Conservation (phyloP, 2,329 filamentous ascomycete species). For the Penicillium sp. region DNA sequence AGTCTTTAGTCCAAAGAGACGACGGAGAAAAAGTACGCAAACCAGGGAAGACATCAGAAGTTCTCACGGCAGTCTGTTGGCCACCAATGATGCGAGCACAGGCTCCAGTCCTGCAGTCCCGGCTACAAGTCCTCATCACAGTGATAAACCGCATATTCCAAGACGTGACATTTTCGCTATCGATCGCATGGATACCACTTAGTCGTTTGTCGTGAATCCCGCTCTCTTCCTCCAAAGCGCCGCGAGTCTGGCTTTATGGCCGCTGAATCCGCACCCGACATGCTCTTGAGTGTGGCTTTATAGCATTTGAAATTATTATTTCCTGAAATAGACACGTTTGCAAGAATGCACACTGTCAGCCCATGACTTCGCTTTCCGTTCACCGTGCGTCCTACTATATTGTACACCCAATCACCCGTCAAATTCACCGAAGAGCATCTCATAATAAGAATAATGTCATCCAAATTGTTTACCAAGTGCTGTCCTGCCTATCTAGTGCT, state of each 20-base stretch:
- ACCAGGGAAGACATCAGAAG: conserved; percentile 15
- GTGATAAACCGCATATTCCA: conserved; percentile 4
- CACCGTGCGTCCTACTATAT: not conserved
- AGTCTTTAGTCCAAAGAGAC: conserved; percentile 23
- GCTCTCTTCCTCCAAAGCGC: not conserved
- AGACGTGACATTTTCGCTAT: conserved; percentile 14
- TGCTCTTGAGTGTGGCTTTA: not conserved
- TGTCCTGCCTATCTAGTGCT: too few species aligned
- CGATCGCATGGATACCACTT: conserved; percentile 36
- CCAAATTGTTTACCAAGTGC: not conserved
- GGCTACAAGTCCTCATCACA: conserved; percentile 20
- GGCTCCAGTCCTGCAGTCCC: conserved; percentile 20
- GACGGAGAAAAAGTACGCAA: conserved; percentile 22
- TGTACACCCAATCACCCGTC: not conserved
- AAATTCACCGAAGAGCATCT: not conserved
- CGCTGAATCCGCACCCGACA: not conserved
- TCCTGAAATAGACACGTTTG: not conserved
- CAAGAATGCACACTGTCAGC: not conserved
- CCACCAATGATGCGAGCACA: conserved; percentile 18
- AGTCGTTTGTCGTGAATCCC: conserved; percentile 7
- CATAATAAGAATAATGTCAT: too few species aligned
- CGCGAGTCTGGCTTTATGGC: not conserved
- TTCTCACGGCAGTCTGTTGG: conserved; percentile 11
- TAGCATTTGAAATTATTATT: not conserved
- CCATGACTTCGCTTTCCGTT: not conserved